Evolutionary conservation across 306 rosid species (phyloP).

Genomic region (Prunus kanzakura): DNA sequence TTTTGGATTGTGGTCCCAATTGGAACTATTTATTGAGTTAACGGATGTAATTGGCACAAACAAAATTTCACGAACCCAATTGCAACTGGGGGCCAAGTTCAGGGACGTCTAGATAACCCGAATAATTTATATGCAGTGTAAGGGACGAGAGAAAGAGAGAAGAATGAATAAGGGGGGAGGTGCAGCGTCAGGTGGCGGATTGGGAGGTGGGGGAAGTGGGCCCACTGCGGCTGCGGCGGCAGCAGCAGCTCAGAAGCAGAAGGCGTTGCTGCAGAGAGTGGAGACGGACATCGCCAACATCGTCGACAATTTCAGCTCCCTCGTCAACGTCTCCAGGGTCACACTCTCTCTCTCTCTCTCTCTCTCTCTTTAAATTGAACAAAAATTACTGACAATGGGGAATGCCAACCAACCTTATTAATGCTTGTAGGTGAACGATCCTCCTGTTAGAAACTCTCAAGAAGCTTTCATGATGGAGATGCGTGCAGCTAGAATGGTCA

Average conservation of each 20-base stretch:
- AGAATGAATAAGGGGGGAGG: constrained; percentile 37
- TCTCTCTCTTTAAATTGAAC: too few relatives aligned
- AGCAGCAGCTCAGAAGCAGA: constrained; percentile 76
- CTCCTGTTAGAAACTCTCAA: constrained; percentile 84
- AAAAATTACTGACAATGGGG: neutral
- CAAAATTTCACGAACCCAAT: too few relatives aligned
- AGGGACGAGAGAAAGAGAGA: neutral
- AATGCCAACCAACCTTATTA: neutral
- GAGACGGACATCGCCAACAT: constrained; percentile 65
- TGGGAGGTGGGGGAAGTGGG: constrained; percentile 16
- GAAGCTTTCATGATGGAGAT: constrained; percentile 93
- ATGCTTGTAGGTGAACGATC: constrained; percentile 66
- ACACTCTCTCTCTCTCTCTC: neutral
- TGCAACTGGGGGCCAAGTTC: too few relatives aligned
- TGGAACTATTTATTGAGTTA: too few relatives aligned
- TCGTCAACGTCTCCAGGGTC: constrained; percentile 83
- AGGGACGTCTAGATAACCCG: too few relatives aligned
- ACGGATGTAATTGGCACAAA: too few relatives aligned
- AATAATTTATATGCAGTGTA: too few relatives aligned
- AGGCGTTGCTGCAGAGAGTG: constrained; percentile 63
- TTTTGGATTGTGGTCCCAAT: too few relatives aligned
- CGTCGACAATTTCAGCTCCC: constrained; percentile 86
- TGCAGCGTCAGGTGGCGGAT: constrained; percentile 7
- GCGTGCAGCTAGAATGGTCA: constrained; percentile 87
- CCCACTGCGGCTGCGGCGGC: constrained; percentile 34